Conservation (phyloP, 2,329 filamentous ascomycete genomes). For the Cordyceps farinosa region DNA sequence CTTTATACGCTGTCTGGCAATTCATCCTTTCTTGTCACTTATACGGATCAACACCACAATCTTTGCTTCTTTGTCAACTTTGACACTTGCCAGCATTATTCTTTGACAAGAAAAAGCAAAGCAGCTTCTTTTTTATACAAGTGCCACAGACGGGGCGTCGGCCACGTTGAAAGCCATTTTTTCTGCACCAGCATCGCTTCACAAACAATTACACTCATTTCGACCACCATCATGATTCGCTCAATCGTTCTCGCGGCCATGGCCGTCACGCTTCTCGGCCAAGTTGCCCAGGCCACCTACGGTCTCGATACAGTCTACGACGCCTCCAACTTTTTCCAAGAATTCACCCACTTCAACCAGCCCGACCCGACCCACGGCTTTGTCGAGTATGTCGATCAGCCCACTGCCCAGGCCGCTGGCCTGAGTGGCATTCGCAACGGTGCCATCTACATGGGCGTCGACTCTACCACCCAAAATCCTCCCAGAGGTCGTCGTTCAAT, state of each 20-base stretch:
- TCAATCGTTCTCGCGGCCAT: constrained; percentile 26
- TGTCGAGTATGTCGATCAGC: constrained; percentile 62
- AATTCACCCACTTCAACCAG: constrained; percentile 53
- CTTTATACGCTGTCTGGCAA: background rate
- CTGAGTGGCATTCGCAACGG: constrained; percentile 56
- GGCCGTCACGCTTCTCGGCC: constrained; percentile 30
- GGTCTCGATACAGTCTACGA: constrained; percentile 47
- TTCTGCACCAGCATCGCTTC: background rate
- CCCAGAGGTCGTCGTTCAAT: constrained; percentile 64
- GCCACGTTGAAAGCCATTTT: background rate
- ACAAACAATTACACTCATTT: background rate
- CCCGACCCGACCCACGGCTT: constrained; percentile 72
- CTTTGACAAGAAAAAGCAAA: background rate
- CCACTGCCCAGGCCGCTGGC: constrained; percentile 53
- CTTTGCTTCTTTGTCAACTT: background rate
- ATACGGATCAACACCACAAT: background rate
- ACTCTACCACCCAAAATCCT: constrained; percentile 54
- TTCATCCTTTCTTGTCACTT: background rate
- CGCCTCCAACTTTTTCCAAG: constrained; percentile 52
- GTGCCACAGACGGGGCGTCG: background rate
- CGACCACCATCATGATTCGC: constrained; percentile 23
- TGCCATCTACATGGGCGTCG: constrained; percentile 66
- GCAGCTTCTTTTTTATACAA: background rate
- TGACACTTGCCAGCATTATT: background rate
- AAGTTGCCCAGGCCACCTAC: constrained; percentile 36